A percentile compares a stretch with the other conserved stretches of the same genome.
phyloP scores from a whole-genome alignment of 2,329 filamentous ascomycete genomes.

The Pseudopyrenochaeta lycopersici region DNA sequence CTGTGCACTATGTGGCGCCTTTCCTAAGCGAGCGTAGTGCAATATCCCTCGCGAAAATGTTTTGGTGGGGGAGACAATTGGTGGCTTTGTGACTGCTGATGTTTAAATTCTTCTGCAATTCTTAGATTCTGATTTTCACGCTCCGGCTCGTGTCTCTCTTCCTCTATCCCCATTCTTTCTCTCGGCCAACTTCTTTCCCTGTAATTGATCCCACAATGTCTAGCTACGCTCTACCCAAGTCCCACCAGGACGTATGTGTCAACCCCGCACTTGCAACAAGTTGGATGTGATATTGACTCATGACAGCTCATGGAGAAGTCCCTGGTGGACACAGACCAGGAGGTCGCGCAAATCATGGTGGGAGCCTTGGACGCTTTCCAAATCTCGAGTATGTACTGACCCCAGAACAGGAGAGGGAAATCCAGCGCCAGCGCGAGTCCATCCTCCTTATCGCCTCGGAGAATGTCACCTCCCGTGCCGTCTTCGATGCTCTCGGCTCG shows the following conservation, averaged over 20 bases:
- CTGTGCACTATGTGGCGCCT: conserved; percentile 21
- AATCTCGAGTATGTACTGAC: conserved; percentile 14
- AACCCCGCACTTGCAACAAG: conserved; percentile 33
- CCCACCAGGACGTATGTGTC: conserved; percentile 70
- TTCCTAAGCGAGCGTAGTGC: conserved; percentile 27
- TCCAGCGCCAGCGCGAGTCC: conserved; percentile 96
- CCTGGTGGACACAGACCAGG: conserved; percentile 87
- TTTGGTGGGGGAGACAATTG: conserved; percentile 17
- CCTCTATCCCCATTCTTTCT: too few relatives aligned
- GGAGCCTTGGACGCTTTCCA: conserved; percentile 30
- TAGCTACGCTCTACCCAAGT: conserved; percentile 70
- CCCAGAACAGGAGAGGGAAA: conserved; percentile 77
- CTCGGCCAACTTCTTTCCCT: not conserved
- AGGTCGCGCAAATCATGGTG: conserved; percentile 98
- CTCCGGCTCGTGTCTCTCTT: too few relatives aligned
- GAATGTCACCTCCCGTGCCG: conserved; percentile 51
- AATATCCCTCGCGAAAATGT: conserved; percentile 35
- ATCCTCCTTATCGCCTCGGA: conserved; percentile 70
- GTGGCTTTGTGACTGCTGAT: too few relatives aligned
- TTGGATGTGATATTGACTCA: conserved; percentile 47
- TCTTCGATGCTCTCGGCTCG: conserved; percentile 60
- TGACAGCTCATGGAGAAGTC: conserved; percentile 92
- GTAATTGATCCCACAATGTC: conserved; percentile 40
- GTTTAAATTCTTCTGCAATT: conserved; percentile 21
- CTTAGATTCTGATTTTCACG: conserved; percentile 3